Base-by-base conservation (phyloP, 257 asterid genomes). In the Oldenlandia corymbosa region DNA sequence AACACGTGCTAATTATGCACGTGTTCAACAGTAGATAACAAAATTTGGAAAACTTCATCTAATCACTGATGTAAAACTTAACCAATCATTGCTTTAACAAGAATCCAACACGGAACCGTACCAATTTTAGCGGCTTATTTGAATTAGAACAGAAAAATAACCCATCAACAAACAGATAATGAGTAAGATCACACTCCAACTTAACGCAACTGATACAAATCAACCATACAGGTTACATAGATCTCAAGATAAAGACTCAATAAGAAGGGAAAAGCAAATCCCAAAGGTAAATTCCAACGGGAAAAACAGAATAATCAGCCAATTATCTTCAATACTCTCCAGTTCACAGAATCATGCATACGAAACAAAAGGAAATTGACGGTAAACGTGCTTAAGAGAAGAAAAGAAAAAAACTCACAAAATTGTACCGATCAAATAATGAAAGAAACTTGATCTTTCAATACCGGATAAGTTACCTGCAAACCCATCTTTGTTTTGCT, bases 401-500 rank as follows among this genome's bases (percentile, higher is more conserved):
- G 34, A 39, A 10, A 51, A 21, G 7, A 4, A 1, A 5, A 17
- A 39, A 53, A 1, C 23, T 13, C 10, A 1, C 5, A 55, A 13
- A 55, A 31, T 17, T 7, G 0, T 46, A 32, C 10, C 20, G 30
- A 61, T 13, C 6, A 21, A 58, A 58, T 24, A 20, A 42, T 6
- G 21, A 16, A 10, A 52, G 7, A 7, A 53, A 31, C 27, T 21
- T 9, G n/a, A 24, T 28, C 14, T 39, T 46, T 23, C 16, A 27
- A 13, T 2, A 13, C 0, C 17, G 9, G 23, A 5, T 48, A 32
- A 60, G 37, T 59, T 46, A 74, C 79, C 75, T 75, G 65, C 66
- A 74, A 74, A 13, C 62, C 69, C 79, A 74, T 74, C 10, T 58
- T 58, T 46, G 0, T 64, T 58, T 46, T 0, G 5, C 24, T n/a